Percentiles rank a stretch among this genome's conserved stretches.
phyloP scores from a whole-genome alignment of 306 rosid species.

The cucumber (Cucumis sativus) region DNA sequence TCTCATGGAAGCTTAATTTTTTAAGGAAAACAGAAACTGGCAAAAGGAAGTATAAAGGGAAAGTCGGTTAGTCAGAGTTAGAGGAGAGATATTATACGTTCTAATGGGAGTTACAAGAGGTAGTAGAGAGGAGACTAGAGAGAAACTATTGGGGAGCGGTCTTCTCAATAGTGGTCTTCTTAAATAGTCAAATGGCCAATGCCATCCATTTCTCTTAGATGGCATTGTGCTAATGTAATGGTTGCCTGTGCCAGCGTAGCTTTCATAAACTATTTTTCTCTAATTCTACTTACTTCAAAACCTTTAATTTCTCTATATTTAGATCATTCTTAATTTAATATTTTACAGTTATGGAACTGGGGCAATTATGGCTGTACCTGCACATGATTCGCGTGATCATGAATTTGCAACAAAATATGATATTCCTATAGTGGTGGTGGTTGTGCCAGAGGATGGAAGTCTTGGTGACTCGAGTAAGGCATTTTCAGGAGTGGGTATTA shows the following conservation, averaged over 20 bases:
- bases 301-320: conserved; percentile 1
- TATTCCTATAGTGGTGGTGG: conserved; percentile 58
- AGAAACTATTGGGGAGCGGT: neutral
- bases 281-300: neutral
- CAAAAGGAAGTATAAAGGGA: neutral
- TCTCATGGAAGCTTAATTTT: neutral
- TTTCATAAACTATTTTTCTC: neutral
- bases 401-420: conserved; percentile 74
- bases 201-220: neutral
- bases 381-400: conserved; percentile 82
- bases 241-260: neutral
- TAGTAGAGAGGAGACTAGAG: neutral
- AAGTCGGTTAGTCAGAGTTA: neutral
- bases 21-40: neutral
- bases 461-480: conserved; percentile 37
- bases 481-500: conserved; percentile 62
- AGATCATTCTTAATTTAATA: neutral
- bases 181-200: neutral
- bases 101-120: neutral
- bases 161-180: neutral
- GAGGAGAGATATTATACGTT: neutral
- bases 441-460: conserved; percentile 45
- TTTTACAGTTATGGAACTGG: conserved; percentile 90
- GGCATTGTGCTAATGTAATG: no score
- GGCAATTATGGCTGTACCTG: conserved; percentile 97